Base-by-base conservation (phyloP, 2,329 filamentous ascomycete genomes). In the Aspergillus jensenii region DNA sequence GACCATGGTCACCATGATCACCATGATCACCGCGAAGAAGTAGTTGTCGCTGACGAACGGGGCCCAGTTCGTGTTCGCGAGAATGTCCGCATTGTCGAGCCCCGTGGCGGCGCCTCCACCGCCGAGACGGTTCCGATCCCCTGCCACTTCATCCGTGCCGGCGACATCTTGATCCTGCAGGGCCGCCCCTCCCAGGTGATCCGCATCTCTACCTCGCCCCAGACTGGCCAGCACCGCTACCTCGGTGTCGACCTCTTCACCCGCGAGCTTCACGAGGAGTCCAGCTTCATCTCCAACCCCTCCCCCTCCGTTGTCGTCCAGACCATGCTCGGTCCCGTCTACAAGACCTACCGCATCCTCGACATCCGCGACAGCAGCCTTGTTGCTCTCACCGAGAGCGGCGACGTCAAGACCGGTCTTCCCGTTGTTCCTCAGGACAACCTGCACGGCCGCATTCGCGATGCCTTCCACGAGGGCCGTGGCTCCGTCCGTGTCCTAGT, bases 331-430 rank as follows among this genome's bases (percentile, higher is more conserved):
- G 95, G 93, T 71, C 95, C 95, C 65, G 88, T 98, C 83, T 97
- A 98, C 91, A 98, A 98, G 91, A 95, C 98, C 86, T 99, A 99
- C 89, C 93, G 95, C 74, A 93, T 99, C 76, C 89, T 99, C 63
- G 95, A 99, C 84, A 89, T 99, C 79, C 88, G 92, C 78, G 90
- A 96, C 67, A 93, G 88, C 71, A 79, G 81, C 68, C 78, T 99
- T 74, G 91, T 96, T 67, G 93, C 93, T 84, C 98, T 99, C 93
- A 99, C 95, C 76, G 95, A 99, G 89, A 91, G 89, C 66, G 93
- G 95, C 71, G 93, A 99, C 76, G 92, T 99, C 84, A 98, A 98
- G 90, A 93, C 96, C 82, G 87, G 86, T 71, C 85, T 99, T 59
- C 86, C 90, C 59, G 91, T 99, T 78, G 89, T 97, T 77, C 91